Base-by-base conservation (phyloP, 2,329 filamentous ascomycete species). In the Apiospora kogelbergensis region DNA sequence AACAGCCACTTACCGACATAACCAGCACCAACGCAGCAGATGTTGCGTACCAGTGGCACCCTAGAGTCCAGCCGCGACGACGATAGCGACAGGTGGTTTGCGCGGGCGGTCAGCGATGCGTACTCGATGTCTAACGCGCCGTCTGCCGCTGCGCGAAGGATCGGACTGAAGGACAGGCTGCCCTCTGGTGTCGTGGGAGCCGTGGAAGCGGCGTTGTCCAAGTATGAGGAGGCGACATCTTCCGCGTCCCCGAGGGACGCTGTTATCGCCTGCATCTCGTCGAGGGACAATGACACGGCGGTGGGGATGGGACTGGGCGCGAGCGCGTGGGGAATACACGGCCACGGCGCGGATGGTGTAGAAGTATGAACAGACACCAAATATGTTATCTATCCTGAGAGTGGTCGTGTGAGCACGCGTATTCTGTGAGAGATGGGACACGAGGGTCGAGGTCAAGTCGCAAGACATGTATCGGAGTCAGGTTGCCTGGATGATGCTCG, bases 1-100 rank as follows among this genome's bases (percentile, higher is more conserved):
- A 13, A 60, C 20, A 37, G 45, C 22, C 40, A 84, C 89, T 75
- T 84, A 93, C 90, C 91, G 46, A 77, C 76, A 67, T 76, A 75
- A 45, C 76, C 76, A 48, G 76, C 76, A 17, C 76, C 76, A 2
- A 78, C 72, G 42, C 71, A 77, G 68, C 76, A 77, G 68, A 78
- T 75, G 22, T 74, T 78, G 15, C 81, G 82, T 46, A 91, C 40
- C 41, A 67, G 26, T 67, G 68, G n/a, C 57, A 67, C 40, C 45
- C 68, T 26, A 53, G 71, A 24, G 65, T 63, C 41, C 63, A 71
- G 68, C 69, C 71, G 41, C 1, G 72, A 67, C 20, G 72, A 69
- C 1, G 69, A 48, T 37, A 74, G 41, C 30, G 73, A 70, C n/a
- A 42, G 63, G 48, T 67, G 70, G 44, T 64, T 70, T 44, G 68